Evolutionary conservation across 345 rosid genomes (phyloP).

Genomic region (Pelargonium nanum): DNA sequence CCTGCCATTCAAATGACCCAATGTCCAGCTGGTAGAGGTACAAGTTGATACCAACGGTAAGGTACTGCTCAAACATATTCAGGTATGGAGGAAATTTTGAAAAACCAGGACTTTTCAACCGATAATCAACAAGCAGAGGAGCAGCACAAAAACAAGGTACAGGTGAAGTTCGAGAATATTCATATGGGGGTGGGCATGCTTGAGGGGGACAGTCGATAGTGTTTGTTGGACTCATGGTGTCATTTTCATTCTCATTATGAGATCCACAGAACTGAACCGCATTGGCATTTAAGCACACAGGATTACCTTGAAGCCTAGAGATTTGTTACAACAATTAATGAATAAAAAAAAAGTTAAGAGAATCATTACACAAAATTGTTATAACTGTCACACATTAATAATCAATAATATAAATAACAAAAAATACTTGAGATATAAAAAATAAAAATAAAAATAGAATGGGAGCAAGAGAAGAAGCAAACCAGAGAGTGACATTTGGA

Average conservation of each 20-base stretch:
- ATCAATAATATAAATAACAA: neutral
- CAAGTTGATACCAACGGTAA: conserved; percentile 48
- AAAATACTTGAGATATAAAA: conserved; percentile 1
- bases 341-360: neutral
- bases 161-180: conserved; percentile 36
- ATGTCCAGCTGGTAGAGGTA: conserved; percentile 44
- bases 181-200: conserved; percentile 60
- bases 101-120: conserved; percentile 93
- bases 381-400: neutral
- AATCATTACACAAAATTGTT: conserved; percentile 3
- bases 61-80: conserved; percentile 33
- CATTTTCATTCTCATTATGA: conserved; percentile 14
- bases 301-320: conserved; percentile 90
- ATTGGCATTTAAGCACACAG: conserved; percentile 40
- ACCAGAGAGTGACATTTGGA: conserved; percentile 73
- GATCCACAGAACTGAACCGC: conserved; percentile 36
- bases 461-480: conserved; percentile 24
- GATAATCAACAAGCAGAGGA: conserved; percentile 67
- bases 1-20: conserved; percentile 35
- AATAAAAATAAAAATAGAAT: conserved; percentile 1
- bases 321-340: conserved; percentile 12
- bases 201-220: conserved; percentile 27
- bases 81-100: conserved; percentile 43
- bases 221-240: conserved; percentile 16
- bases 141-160: conserved; percentile 61